These are phyloP conservation scores for Collariella sp. DNA, from an alignment of 495 filamentous ascomycete genomes.

Conservation along the genomic window DNA sequence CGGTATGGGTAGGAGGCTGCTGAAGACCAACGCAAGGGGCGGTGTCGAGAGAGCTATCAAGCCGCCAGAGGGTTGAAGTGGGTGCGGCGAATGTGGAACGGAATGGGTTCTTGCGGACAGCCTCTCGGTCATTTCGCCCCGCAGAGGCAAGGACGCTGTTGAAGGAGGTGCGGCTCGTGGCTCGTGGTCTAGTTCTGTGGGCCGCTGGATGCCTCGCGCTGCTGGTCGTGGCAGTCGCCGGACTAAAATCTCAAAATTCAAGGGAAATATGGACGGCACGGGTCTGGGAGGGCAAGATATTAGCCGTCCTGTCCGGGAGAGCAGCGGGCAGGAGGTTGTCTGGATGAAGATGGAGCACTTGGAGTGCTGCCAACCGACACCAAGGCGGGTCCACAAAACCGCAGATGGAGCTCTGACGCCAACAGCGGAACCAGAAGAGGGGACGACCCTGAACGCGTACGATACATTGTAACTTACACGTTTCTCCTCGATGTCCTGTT, in stretches of 20 bases:
- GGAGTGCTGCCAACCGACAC: neutral
- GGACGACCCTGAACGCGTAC: too few relatives aligned
- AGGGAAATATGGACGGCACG: neutral
- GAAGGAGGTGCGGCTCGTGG: neutral
- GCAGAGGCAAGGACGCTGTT: constrained; percentile 1
- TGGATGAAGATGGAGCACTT: neutral
- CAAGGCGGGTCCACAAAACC: too few relatives aligned
- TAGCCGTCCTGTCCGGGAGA: neutral
- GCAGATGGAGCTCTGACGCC: neutral
- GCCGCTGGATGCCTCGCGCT: neutral
- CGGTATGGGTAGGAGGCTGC: neutral
- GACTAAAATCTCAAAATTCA: neutral
- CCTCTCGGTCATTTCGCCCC: constrained; percentile 10
- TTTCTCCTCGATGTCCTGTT: too few relatives aligned
- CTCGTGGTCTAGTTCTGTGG: neutral
- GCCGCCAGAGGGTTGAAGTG: neutral
- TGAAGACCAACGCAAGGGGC: neutral
- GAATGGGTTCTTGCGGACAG: neutral
- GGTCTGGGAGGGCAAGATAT: neutral
- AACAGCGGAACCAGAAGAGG: neutral
- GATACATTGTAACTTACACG: neutral
- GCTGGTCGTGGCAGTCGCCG: neutral
- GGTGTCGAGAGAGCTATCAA: neutral
- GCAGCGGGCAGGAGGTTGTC: neutral
- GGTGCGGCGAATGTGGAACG: constrained; percentile 3